Base-by-base conservation (phyloP, 1,139 yeast species). In the Suhomyces maxii region DNA sequence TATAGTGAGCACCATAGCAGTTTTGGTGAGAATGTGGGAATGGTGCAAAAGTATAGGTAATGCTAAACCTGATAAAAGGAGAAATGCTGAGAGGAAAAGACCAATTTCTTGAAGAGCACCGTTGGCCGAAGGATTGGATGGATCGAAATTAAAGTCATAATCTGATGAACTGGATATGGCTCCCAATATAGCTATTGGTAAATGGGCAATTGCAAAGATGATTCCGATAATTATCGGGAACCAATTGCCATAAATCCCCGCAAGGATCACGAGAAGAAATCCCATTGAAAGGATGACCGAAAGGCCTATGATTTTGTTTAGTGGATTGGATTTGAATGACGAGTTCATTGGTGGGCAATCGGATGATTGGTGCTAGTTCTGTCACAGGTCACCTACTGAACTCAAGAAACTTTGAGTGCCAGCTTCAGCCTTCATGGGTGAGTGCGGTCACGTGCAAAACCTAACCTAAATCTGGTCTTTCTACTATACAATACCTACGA, bases 211-310 rank as follows among this genome's bases (percentile, higher is more conserved):
- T 36, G 83, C 73, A 60, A 69, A 79, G 42, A 64, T 66, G 48
- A 73, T 59, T 54, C 84, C 84, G 50, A 80, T 79, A 40, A 83
- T 69, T 36, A 86, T 73, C 3, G 96, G 95, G 53, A 80, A 74
- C 95, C 95, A 88, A 63, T 85, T 86, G 44, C 86, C 86, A 60
- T 76, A 83, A 14, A 86, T 72, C 25, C 91, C 88, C 12, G 95
- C 89, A 18, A 88, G 74, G n/a, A 88, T 83, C 41, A 87, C 84
- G 48, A 87, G 71, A 39, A 89, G 77, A 56, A 88, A 88, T 10
- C 96, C 96, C 61, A 84, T 73, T 1, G 95, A 88, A 39, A 88
- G 74, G 35, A 87, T 82, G 38, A 86, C 74, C 18, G 95, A 83
- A 34, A 89, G 80, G 1, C 84, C 83, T 36, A 88, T 86, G 61